Evolutionary conservation across 2,329 filamentous ascomycete genomes (phyloP).

Genomic region (Xylaria sp.): DNA sequence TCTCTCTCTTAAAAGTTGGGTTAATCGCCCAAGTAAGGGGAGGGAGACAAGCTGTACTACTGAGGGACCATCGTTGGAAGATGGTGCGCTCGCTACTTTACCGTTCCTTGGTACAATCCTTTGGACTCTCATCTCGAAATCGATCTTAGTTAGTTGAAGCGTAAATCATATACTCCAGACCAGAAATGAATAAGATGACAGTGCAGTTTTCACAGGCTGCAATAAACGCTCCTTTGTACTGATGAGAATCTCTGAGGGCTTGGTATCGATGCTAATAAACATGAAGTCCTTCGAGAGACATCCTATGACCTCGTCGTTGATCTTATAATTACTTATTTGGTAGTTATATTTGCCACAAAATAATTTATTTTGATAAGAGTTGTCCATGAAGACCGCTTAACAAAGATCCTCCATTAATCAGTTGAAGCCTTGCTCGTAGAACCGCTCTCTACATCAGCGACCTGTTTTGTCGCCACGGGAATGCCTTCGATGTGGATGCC

Average conservation of each 20-base stretch:
- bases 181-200: not conserved
- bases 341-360: not conserved
- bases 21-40: not conserved
- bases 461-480: conserved; percentile 39
- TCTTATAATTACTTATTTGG: not conserved
- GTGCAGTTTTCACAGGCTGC: not conserved
- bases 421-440: conserved; percentile 40
- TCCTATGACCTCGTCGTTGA: not conserved
- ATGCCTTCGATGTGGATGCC: conserved; percentile 40
- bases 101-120: not conserved
- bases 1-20: not conserved
- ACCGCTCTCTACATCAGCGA: conserved; percentile 43
- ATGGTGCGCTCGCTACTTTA: not conserved
- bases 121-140: not conserved
- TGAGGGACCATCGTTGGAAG: not conserved
- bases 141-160: not conserved
- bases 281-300: not conserved
- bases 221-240: not conserved
- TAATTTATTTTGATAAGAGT: not conserved
- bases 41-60: not conserved
- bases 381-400: not conserved
- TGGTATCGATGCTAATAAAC: not conserved
- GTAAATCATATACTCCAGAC: not conserved
- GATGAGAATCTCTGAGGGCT: not conserved
- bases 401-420: not conserved